Evolutionary conservation across 2,329 filamentous ascomycete species (phyloP), one percentile per base, ranked within the genome.

Genomic region (Rutstroemia sp.): DNA sequence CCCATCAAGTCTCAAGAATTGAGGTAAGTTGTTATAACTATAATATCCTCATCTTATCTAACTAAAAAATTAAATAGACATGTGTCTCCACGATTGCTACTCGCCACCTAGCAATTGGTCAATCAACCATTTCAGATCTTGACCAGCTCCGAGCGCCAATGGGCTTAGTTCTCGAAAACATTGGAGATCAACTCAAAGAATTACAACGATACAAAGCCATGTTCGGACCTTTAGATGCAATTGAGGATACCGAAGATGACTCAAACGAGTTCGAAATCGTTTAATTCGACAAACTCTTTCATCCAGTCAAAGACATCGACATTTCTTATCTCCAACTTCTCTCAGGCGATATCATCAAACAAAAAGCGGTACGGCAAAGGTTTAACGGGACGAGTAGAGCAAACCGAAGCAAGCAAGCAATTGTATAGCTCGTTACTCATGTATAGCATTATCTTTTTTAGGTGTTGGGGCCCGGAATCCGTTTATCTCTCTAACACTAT

Each of bases 1-100:
- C 95, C 70, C 92, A 97, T 70, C 91, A 96, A 78, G 88, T 99
- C 64, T 92, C 88, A 70, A 84, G 94, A 67, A 95, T 99, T 70
- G 94, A 99, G 84, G 91, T 95, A 77, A 59, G 61, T 54, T 72
- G 63, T 72, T 59, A n/a, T 38, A 14, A 42, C 19, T 30, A 16
- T 46, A 12, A 44, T n/a, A 6, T 5, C 7, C 14, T 9, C 34
- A 14, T 12, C 30, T 12, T 9, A 69, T 54, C 12, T 41, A 54
- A 30, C 58, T 62, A 41, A 54, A 63, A 54, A 4, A 42, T 41
- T n/a, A 25, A 23, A 8, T 48, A 95, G 90, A 86, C 89, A 52
- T 94, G 89, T 68, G 81, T 92, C 64, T 88, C 87, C 34, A 90
- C 89, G 0, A 79, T 96, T 51, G 77, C 83, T 12, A 77, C 96